Evolutionary conservation across 306 rosid species (phyloP), one percentile per base, ranked within the genome.

Genomic region (Delonix regia): DNA sequence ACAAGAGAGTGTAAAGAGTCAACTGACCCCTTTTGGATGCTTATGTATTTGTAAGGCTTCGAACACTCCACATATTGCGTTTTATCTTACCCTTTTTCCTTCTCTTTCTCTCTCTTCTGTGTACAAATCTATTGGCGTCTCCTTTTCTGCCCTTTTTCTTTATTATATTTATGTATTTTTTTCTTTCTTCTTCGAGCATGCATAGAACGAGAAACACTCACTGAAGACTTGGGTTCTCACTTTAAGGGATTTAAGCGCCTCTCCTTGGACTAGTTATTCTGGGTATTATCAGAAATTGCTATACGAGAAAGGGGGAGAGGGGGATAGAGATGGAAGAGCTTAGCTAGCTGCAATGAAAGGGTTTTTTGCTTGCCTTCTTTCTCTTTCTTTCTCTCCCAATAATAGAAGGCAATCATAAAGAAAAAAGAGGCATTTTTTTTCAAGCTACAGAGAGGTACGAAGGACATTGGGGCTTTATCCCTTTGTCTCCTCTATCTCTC

Each of bases 41-140:
- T 22, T 77, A 75, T 88, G 88, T 74, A 82, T 88, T 89, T 91
- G 96, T 91, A 91, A 88, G 99, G 99, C 89, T 93, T 93, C 90
- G 84, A 81, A 73, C 80, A 84, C 61, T 95, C 99, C 98, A 95
- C 99, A 90, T 88, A 66, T 59, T 83, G 64, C 78, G 80, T 78
- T 91, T 88, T 89, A 89, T 90, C 93, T 82, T 47, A 78, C 42
- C 27, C 72, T 19, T 56, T 47, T 30, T 49, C 8, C 39, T 34
- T 19, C 63, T 44, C 71, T 21, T n/a, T 36, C 75, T 55, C 71
- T 27, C 60, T n/a, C 72, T 28, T 38, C 78, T 64, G 55, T 51
- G 27, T 57, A 71, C 80, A 86, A 74, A 81, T 83, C 88, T 77
- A 81, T 79, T 44, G 48, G 48, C 64, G 33, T 71, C 53, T 74